A percentile compares a stretch with the other conserved stretches of the same genome.
phyloP scores from a whole-genome alignment of 192 early-diverging fungal species.

The Piromyces finnis region DNA sequence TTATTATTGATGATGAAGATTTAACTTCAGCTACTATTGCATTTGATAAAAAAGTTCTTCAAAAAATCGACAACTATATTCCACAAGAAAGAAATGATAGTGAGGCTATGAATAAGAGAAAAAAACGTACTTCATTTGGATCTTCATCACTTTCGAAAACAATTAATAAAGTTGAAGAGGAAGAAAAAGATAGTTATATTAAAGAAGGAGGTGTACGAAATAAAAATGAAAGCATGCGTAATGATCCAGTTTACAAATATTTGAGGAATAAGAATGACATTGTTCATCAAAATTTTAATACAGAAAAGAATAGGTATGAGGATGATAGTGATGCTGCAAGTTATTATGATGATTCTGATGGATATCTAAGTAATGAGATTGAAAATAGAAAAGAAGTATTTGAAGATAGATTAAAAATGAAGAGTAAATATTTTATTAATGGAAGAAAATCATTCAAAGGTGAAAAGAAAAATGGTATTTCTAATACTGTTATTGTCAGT shows the following conservation, averaged over 20 bases:
- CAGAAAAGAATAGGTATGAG: neutral
- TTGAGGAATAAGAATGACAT: neutral
- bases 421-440: neutral
- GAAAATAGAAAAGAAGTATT: neutral
- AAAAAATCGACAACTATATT: neutral
- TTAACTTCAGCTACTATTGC: neutral
- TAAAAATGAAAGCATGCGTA: neutral
- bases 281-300: neutral
- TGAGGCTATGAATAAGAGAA: neutral
- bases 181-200: neutral
- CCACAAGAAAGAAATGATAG: neutral
- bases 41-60: neutral
- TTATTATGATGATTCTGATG: neutral
- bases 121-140: neutral
- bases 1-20: neutral
- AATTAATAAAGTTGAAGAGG: neutral
- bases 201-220: neutral
- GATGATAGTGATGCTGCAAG: neutral
- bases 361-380: neutral
- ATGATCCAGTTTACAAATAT: neutral
- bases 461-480: neutral
- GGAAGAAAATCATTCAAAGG: neutral
- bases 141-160: neutral
- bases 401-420: neutral
- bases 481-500: neutral